Conservation (phyloP, 1,139 yeast genomes). For the Geotrichum citri-aurantii region DNA sequence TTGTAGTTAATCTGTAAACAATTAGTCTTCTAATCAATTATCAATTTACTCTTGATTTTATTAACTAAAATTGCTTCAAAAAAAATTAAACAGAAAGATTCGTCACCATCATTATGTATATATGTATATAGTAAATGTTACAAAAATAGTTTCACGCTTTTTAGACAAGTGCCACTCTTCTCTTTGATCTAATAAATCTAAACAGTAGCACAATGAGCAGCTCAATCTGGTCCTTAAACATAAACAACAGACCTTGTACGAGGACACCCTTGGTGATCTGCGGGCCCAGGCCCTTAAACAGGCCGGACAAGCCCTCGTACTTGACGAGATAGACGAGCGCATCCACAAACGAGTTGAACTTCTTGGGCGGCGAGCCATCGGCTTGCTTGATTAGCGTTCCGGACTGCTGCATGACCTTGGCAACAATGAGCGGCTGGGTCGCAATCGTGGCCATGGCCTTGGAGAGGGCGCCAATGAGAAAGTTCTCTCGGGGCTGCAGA, state of each 20-base stretch:
- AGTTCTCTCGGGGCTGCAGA: conserved; percentile 62
- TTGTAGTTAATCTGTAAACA: too few species aligned
- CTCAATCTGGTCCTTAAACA: conserved; percentile 64
- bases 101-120: too few species aligned
- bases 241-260: conserved; percentile 79
- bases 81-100: too few species aligned
- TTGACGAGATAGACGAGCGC: conserved; percentile 47
- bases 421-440: conserved; percentile 81
- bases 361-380: conserved; percentile 27
- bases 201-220: conserved; percentile 34
- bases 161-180: conserved; percentile 17
- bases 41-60: too few species aligned
- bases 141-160: too few species aligned
- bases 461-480: conserved; percentile 69
- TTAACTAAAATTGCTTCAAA: too few species aligned
- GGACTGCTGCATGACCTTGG: conserved; percentile 70
- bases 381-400: conserved; percentile 80
- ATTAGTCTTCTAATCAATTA: too few species aligned
- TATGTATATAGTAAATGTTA: too few species aligned
- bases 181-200: conserved; percentile 24
- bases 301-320: conserved; percentile 48
- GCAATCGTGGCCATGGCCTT: conserved; percentile 74
- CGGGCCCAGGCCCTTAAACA: conserved; percentile 79
- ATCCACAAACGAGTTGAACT: conserved; percentile 48
- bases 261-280: conserved; percentile 77